A percentile compares a stretch with the other conserved stretches of the same genome.
Conservation (phyloP, 441 rosid genomes). For the Brassica hybrid region DNA sequence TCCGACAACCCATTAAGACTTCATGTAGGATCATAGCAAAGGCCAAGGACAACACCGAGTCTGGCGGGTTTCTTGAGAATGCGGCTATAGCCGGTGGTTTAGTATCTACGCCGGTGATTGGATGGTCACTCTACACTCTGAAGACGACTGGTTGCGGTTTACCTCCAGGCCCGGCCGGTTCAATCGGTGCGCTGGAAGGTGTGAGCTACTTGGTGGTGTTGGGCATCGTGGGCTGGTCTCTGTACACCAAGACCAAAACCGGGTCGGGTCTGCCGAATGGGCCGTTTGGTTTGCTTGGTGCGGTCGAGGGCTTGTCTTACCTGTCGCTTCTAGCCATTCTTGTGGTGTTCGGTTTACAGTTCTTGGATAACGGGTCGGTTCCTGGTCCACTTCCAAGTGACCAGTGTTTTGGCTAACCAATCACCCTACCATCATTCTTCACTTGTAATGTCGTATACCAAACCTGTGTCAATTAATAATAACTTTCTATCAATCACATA, state of each 20-base stretch:
- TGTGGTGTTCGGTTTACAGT: conserved; percentile 78
- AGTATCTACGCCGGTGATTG: conserved; percentile 56
- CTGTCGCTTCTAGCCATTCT: conserved; percentile 68
- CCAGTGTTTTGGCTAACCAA: conserved; percentile 74
- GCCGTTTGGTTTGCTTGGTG: conserved; percentile 83
- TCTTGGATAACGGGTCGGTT: conserved; percentile 61
- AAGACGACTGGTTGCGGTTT: conserved; percentile 89
- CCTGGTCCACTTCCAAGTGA: conserved; percentile 84
- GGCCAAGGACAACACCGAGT: conserved; percentile 65
- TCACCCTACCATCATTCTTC: no score
- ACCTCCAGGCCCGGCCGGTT: conserved; percentile 88
- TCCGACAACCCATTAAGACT: conserved; percentile 10
- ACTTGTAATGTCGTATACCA: not conserved
- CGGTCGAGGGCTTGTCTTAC: conserved; percentile 85
- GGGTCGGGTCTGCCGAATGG: conserved; percentile 92
- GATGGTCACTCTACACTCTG: conserved; percentile 86
- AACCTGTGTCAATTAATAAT: no score
- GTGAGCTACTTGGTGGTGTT: conserved; percentile 79
- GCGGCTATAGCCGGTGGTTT: conserved; percentile 74
- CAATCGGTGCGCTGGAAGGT: conserved; percentile 84
- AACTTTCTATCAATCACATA: no score
- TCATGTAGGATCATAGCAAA: conserved; percentile 44
- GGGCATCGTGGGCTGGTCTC: conserved; percentile 83
- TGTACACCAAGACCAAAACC: conserved; percentile 73
- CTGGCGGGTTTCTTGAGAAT: conserved; percentile 47